A percentile compares a stretch with the other conserved stretches of the same genome.
These are phyloP conservation scores for Macaranga tanarius DNA, from an alignment of 441 rosid genomes.

Conservation along the genomic window DNA sequence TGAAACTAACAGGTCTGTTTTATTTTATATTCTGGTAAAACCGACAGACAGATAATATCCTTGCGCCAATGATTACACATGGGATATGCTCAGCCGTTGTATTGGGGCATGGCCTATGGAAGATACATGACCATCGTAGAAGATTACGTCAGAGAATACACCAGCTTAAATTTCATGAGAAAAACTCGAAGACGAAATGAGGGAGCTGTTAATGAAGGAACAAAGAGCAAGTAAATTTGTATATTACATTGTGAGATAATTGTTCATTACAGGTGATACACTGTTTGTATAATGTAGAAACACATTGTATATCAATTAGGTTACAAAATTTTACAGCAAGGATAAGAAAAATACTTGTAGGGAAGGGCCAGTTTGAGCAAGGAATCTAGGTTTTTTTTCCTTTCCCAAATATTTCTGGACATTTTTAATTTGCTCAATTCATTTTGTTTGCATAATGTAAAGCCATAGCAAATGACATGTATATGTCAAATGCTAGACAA, in stretches of 20 bases:
- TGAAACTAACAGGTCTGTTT: not conserved
- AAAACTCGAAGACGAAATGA: conserved; percentile 26
- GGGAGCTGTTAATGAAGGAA: conserved; percentile 5
- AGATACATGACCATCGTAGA: conserved; percentile 76
- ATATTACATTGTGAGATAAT: conserved; percentile 22
- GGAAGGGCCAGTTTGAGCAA: not conserved
- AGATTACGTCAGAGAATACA: conserved; percentile 64
- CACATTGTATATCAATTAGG: conserved; percentile 19
- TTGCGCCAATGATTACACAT: conserved; percentile 83
- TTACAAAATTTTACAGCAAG: not conserved
- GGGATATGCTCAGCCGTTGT: conserved; percentile 85
- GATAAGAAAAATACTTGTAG: not conserved
- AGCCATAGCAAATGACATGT: too few relatives aligned
- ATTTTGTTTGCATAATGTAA: too few relatives aligned
- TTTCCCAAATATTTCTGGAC: too few relatives aligned
- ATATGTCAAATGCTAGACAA: too few relatives aligned
- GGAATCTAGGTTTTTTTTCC: too few relatives aligned
- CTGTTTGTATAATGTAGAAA: conserved; percentile 8
- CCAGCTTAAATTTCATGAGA: conserved; percentile 53
- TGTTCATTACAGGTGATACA: not conserved
- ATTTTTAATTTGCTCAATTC: too few relatives aligned
- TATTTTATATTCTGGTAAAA: conserved; percentile 5
- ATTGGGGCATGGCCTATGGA: conserved; percentile 87
- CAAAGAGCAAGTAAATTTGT: conserved; percentile 25
- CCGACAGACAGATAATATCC: conserved; percentile 74